Evolutionary conservation across 192 early-diverging fungal genomes (phyloP).

Genomic region (Jimgerdemannia lactiflua): DNA sequence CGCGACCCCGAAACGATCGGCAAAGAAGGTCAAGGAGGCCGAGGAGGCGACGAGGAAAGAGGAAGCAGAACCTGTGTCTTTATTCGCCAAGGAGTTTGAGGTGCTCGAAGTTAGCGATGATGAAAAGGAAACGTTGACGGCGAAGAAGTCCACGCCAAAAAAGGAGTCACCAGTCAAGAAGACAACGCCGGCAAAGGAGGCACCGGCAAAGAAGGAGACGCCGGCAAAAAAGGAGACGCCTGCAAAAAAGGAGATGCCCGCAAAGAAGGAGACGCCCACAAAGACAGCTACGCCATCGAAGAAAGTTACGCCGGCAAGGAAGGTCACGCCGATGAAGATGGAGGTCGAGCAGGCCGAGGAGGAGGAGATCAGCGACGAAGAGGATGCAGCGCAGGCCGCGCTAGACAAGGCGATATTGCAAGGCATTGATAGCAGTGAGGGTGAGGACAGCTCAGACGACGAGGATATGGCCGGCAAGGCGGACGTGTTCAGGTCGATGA

Average conservation of each 20-base stretch:
- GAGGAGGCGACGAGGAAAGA: conserved; percentile 17
- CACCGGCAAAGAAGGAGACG: conserved; percentile 19
- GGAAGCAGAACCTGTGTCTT: conserved; percentile 15
- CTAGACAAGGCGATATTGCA: background rate
- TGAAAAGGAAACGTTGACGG: conserved; percentile 9
- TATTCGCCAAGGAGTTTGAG: background rate
- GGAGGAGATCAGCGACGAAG: conserved; percentile 34
- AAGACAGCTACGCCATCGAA: conserved; percentile 35
- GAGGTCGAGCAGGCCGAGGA: conserved; percentile 35
- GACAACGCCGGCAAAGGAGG: conserved; percentile 26
- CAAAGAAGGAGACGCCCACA: conserved; percentile 24
- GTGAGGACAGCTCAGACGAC: conserved; percentile 31
- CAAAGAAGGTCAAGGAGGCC: background rate
- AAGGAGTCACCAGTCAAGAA: conserved; percentile 38
- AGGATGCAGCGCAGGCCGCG: conserved; percentile 11
- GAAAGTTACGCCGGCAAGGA: background rate
- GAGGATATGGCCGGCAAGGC: background rate
- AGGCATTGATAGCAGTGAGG: conserved; percentile 19
- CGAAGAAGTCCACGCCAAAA: conserved; percentile 29
- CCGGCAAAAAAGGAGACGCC: conserved; percentile 21
- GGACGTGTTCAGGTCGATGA: background rate
- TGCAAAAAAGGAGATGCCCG: conserved; percentile 22
- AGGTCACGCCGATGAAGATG: too few species aligned
- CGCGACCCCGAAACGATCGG: background rate
- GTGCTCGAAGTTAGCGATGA: conserved; percentile 17